Base-by-base conservation (phyloP, 495 filamentous ascomycete species). In the Friedmanniomyces simplex region DNA sequence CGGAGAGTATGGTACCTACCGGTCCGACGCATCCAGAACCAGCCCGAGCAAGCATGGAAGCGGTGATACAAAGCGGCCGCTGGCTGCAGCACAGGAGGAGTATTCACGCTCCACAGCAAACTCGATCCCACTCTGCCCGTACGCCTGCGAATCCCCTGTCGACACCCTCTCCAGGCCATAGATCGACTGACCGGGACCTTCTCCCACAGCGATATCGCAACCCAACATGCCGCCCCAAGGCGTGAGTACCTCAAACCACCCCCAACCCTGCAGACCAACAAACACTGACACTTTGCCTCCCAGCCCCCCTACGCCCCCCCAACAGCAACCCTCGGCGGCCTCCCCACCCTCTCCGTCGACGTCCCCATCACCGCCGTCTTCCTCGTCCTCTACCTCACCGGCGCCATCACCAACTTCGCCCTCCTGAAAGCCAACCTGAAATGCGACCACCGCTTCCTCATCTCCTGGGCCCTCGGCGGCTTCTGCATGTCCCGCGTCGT, bases 401-500 rank as follows among this genome's bases (percentile, higher is more conserved):
- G 74, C 22, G 87, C 79, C 3, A 72, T 72, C 25, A 64, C 72
- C 32, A 82, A 95, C 72, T 83, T 88, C 78, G 73, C 73, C 10
- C 77, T 90, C 52, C 78, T 86, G 61, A 75, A 75, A 43, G 52
- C 69, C 32, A 94, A 94, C 70, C 67, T 61, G 24, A 56, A 63
- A 14, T 67, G 73, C 22, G 72, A 76, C 13, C 81, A 86, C 67
- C 86, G 86, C 50, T 95, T 93, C 73, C 63, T 87, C 28, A 77
- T 86, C 52, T 50, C 34, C 3, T 12, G 11, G 21, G 18, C 48
- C 1, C 50, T 63, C 3, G 24, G 39, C 25, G 52, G 58, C 18
- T 91, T 96, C 76, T 93, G 81, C 72, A 81, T 85, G 74, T 78
- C 85, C 4, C 77, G 90, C 28, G 77, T 84, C 42, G 66, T 75